phyloP scores from a whole-genome alignment of 2,329 filamentous ascomycete genomes.

The Xylaria sp. region DNA sequence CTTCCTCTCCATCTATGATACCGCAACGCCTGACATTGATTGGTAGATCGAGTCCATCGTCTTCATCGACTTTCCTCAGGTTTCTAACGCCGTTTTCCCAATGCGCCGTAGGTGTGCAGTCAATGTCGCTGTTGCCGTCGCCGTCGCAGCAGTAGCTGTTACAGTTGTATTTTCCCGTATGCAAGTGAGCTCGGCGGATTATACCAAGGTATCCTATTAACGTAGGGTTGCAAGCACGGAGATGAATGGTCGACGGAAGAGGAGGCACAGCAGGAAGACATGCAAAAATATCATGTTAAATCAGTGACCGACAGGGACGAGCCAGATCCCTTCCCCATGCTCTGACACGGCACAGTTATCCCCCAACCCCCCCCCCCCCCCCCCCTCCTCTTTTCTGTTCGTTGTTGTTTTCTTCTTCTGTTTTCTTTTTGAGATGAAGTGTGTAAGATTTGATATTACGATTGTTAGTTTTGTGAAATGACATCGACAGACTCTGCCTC shows the following conservation, averaged over 20 bases:
- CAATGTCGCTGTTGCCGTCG: neutral
- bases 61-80: neutral
- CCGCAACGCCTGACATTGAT: too few relatives aligned
- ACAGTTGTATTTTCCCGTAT: slow-evolving; percentile 17
- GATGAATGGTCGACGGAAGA: neutral
- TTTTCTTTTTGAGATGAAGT: too few relatives aligned
- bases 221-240: neutral
- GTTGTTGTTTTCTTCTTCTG: neutral
- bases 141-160: neutral
- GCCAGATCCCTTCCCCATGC: neutral
- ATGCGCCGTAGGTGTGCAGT: neutral
- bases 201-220: neutral
- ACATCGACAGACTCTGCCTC: neutral
- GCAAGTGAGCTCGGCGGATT: slow-evolving; percentile 1
- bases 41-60: too few relatives aligned
- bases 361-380: neutral
- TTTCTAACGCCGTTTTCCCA: neutral
- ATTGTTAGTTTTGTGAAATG: neutral
- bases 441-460: too few relatives aligned
- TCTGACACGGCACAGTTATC: slow-evolving; percentile 23
- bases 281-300: neutral
- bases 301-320: neutral
- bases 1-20: neutral
- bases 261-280: slow-evolving; percentile 2
- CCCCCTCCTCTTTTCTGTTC: neutral